Evolutionary conservation across 352 stramenopile genomes (phyloP), one percentile per base, ranked within the genome.

Genomic region (Globisporangium acanthophoron): DNA sequence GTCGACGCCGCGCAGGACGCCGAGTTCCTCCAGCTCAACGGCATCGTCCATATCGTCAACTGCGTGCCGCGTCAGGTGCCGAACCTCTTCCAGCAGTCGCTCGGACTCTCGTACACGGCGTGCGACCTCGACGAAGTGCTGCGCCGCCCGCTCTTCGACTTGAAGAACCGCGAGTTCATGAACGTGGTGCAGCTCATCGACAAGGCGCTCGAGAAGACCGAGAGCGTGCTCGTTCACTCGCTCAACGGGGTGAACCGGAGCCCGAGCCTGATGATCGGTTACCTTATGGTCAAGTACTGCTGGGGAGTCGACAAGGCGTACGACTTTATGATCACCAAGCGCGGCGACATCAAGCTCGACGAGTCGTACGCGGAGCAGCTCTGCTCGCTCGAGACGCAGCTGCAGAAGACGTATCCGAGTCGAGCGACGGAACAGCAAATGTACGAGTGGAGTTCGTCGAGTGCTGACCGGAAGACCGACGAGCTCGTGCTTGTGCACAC

Each of bases 11-110:
- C 82, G 39, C 90, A 97, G 65, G 91, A 97, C 62, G 75, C 84
- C 46, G 91, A 97, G 54, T 98, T 98, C 70, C 73, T 97, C 35
- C 85, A 96, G 69, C 74, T 96, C 43, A 98, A 98, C 51, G 96
- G 94, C 52, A 97, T 98, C 55, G 78, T 79, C 52, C 83, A 92
- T 63, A 85, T 98, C 58, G 71, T 97, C 61, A 98, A 98, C 65
- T 97, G 88, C 57, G 90, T 95, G 48, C 90, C 89, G 18, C 74
- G 80, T 5, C 80, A 97, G 54, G 73, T 97, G 47, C 90, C 89
- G 15, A 97, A 97, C 62, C 74, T 96, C 18, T 98, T 96, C 71
- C 81, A 97, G 64, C 73, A 88, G 35, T 86, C 88, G 55, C 72
- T 88, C 46, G 87, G 88, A 0, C 69, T 98, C 31, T 69, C 79